phyloP scores from a whole-genome alignment of 768 basidiomycete species.

The Russula abietina region DNA sequence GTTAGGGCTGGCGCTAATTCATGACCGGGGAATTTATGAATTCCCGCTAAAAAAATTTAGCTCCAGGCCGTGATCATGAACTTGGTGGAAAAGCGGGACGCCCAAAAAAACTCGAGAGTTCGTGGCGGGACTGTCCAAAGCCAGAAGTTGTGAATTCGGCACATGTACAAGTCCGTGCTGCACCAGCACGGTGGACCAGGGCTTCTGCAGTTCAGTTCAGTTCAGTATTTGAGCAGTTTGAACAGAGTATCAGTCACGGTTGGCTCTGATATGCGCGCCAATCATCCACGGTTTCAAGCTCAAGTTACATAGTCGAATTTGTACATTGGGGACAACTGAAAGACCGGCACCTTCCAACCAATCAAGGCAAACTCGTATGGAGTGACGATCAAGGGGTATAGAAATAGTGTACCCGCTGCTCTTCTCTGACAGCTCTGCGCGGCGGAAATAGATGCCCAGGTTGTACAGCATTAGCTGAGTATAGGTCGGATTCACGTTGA shows the following conservation, averaged over 20 bases:
- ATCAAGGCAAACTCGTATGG: neutral
- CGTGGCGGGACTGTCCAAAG: neutral
- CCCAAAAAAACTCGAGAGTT: neutral
- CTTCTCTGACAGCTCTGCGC: too few species aligned
- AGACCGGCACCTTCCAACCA: neutral
- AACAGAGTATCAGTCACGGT: too few species aligned
- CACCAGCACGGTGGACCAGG: neutral
- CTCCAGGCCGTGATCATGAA: too few species aligned
- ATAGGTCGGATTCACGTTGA: neutral
- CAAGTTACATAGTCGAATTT: neutral
- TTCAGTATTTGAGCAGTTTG: neutral
- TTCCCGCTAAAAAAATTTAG: neutral
- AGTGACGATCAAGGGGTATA: too few species aligned
- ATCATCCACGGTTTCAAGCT: too few species aligned
- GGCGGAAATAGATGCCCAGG: too few species aligned
- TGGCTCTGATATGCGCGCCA: neutral
- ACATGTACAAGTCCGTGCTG: neutral
- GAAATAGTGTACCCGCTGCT: neutral
- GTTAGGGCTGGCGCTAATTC: neutral
- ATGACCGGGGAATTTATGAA: neutral
- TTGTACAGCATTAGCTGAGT: too few species aligned
- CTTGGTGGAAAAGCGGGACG: neutral
- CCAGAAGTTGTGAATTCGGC: neutral
- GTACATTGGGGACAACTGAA: neutral
- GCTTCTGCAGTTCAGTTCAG: neutral